phyloP scores from a whole-genome alignment of 805 yeast species.

The Torulaspora gathmanii region DNA sequence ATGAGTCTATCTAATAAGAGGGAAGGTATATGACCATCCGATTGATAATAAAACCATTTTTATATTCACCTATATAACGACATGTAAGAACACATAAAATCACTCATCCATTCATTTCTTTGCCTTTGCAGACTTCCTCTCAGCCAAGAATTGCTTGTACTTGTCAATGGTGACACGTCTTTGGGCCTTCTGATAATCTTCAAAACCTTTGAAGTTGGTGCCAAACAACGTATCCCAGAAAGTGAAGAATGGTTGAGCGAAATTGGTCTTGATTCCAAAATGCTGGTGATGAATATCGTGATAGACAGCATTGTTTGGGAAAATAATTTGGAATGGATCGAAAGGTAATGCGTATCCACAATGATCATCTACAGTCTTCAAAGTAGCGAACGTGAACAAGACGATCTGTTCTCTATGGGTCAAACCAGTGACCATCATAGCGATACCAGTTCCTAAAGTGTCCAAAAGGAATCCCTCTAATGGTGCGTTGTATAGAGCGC shows the following conservation, averaged over 20 bases:
- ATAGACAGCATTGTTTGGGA: conserved; percentile 93
- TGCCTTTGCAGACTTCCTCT: conserved; percentile 32
- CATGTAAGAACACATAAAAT: conserved; percentile 7
- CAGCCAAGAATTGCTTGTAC: conserved; percentile 53
- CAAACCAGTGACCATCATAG: conserved; percentile 57
- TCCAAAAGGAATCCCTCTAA: conserved; percentile 90
- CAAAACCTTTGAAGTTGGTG: conserved; percentile 66
- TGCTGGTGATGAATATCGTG: conserved; percentile 97
- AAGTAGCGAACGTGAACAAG: conserved; percentile 79
- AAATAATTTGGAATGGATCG: conserved; percentile 83
- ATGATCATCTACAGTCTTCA: conserved; percentile 97
- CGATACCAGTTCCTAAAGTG: conserved; percentile 87
- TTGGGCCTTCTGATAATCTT: conserved; percentile 57
- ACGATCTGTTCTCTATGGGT: conserved; percentile 72
- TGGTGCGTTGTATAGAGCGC: conserved; percentile 92
- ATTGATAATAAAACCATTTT: conserved; percentile 5
- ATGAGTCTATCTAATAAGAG: conserved; percentile 65
- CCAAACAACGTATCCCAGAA: conserved; percentile 79
- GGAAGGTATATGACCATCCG: no score
- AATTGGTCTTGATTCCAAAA: conserved; percentile 90
- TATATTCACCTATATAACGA: conserved; percentile 13
- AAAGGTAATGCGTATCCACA: conserved; percentile 94
- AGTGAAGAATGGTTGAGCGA: conserved; percentile 92
- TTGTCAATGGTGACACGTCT: conserved; percentile 61
- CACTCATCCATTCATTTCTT: conserved; percentile 14